Percentiles rank a stretch among this genome's conserved stretches.
phyloP scores from a whole-genome alignment of 805 yeast species.

The Candida oleophila region DNA sequence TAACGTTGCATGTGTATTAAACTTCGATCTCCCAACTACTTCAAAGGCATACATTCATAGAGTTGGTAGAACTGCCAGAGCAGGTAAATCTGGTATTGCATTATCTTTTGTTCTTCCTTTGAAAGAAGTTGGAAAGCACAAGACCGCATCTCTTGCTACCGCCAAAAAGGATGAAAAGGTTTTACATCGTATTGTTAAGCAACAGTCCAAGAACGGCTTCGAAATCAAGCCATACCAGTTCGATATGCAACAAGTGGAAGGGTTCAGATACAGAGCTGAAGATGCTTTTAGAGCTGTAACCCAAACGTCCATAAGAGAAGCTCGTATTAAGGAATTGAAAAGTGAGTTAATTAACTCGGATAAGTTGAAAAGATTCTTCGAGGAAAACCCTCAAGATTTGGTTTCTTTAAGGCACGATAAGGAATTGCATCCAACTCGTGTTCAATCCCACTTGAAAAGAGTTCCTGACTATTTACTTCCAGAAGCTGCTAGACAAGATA shows the following conservation, averaged over 20 bases:
- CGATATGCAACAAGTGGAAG: constrained; percentile 89
- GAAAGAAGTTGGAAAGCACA: constrained; percentile 86
- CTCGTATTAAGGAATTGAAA: constrained; percentile 84
- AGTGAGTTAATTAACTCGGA: constrained; percentile 85
- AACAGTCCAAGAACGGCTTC: constrained; percentile 71
- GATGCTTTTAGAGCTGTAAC: constrained; percentile 97
- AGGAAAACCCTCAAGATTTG: constrained; percentile 95
- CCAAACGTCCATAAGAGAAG: constrained; percentile 84
- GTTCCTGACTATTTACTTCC: constrained; percentile 93
- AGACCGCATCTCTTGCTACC: constrained; percentile 65
- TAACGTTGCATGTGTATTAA: constrained; percentile 94
- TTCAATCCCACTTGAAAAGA: constrained; percentile 82
- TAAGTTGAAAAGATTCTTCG: constrained; percentile 89
- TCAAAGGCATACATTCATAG: constrained; percentile 90
- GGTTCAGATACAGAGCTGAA: constrained; percentile 93
- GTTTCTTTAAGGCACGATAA: constrained; percentile 87
- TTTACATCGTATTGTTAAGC: constrained; percentile 68
- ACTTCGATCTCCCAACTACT: constrained; percentile 89
- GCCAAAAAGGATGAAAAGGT: constrained; percentile 87
- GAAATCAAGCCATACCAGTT: constrained; percentile 86
- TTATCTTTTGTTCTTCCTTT: constrained; percentile 85
- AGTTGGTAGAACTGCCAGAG: constrained; percentile 97
- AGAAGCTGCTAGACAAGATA: constrained; percentile 60
- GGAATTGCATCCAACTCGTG: constrained; percentile 78
- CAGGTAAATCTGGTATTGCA: constrained; percentile 93